These are phyloP conservation scores for Cercospora sojina DNA, from an alignment of 2,329 filamentous ascomycete species.

Conservation along the genomic window DNA sequence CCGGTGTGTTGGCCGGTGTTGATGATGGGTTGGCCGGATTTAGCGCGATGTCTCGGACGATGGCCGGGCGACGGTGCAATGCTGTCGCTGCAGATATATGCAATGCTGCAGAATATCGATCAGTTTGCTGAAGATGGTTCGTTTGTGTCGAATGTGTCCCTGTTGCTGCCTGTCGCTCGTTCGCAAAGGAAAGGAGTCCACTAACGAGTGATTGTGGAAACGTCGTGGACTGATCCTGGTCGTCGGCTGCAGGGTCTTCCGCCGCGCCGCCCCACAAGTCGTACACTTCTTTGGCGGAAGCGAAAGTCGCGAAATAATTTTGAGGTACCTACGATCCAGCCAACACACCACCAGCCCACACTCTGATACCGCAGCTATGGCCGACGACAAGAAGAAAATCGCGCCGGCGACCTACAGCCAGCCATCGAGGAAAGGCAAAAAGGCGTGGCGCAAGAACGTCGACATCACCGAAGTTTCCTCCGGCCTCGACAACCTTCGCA, in stretches of 20 bases:
- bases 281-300: not conserved
- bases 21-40: slow-evolving; percentile 9
- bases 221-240: not conserved
- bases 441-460: slow-evolving; percentile 98
- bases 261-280: slow-evolving; percentile 1
- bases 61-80: not conserved
- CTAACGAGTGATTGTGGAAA: not conserved
- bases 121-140: not conserved
- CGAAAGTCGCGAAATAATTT: slow-evolving; percentile 4
- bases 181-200: slow-evolving; percentile 2
- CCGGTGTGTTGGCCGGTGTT: slow-evolving; percentile 5
- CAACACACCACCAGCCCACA: not conserved
- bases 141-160: not conserved
- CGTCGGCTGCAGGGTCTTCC: not conserved
- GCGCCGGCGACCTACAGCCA: slow-evolving; percentile 82
- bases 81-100: not conserved
- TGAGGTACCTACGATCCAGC: not conserved
- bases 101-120: not conserved
- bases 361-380: slow-evolving; percentile 9
- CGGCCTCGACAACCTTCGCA: slow-evolving; percentile 78
- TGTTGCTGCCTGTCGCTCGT: not conserved
- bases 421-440: slow-evolving; percentile 93
- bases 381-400: slow-evolving; percentile 33
- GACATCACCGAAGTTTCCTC: slow-evolving; percentile 82
- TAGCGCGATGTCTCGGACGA: slow-evolving; percentile 7